Conservation (phyloP, 495 filamentous ascomycete genomes). For the Lasiosphaeria hispida region DNA sequence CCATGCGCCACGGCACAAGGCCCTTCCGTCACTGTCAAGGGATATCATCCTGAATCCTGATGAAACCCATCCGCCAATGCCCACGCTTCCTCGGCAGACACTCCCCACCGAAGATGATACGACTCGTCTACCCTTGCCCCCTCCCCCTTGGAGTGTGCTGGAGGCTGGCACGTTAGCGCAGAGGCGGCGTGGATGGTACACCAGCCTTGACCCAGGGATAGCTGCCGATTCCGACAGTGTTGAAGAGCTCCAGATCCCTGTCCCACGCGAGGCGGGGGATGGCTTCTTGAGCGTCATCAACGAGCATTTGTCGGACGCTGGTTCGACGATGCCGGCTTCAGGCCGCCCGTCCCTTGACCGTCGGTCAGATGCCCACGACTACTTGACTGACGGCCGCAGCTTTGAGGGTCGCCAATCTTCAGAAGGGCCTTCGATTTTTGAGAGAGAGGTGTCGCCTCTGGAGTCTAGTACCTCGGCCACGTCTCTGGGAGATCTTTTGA, state of each 20-base stretch:
- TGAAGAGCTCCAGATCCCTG: no score
- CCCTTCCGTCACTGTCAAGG: no score
- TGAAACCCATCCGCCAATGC: no score
- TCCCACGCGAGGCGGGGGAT: no score
- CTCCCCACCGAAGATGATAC: no score
- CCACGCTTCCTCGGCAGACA: no score
- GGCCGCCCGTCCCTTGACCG: neutral
- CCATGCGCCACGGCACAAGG: neutral
- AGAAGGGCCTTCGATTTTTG: neutral
- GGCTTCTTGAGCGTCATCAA: constrained; percentile 4
- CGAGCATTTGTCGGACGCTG: neutral
- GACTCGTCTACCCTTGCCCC: neutral
- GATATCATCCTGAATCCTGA: no score
- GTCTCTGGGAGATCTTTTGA: neutral
- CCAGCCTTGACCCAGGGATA: neutral
- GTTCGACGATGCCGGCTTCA: constrained; percentile 1
- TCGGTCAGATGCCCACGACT: neutral
- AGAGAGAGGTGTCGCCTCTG: neutral
- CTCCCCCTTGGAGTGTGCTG: neutral
- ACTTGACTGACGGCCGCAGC: neutral
- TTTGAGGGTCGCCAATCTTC: neutral
- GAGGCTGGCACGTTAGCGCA: neutral
- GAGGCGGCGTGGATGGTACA: neutral
- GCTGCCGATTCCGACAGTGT: neutral
- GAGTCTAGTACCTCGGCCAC: neutral